Evolutionary conservation across 179 eudicot species (phyloP), one percentile per base, ranked within the genome.

Genomic region (Drosera spatulata): DNA sequence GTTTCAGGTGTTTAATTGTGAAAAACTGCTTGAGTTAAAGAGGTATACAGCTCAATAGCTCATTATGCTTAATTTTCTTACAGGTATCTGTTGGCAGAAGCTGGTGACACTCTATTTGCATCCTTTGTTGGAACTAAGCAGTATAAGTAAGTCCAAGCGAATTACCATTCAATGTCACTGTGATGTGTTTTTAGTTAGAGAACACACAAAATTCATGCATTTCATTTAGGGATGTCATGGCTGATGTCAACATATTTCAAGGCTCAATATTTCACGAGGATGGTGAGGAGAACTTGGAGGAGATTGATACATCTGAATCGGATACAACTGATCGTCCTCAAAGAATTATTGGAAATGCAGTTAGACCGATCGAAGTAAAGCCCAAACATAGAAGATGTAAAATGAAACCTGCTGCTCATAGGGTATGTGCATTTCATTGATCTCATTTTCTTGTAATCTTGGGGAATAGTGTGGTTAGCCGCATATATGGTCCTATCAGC

Each of bases 231-330:
- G 99, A 93, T 86, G 66, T 93, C 74, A 73, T 93, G 82, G 86
- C 88, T 66, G 99, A 93, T 74, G 95, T 82, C 53, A 90, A 93
- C 73, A 93, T 93, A 73, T 81, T 93, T 71, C 99, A 93, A 86
- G 93, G 99, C 73, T 95, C 95, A 56, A 65, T 93, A 69, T 93
- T 93, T 73, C 86, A 86, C 49, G 99, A 85, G 48, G 85, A 85
- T 74, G 74, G 54, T 60, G 42, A 75, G 65, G 86, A 78, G 73
- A 82, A 77, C 66, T 62, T 72, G 56, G 75, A 77, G 49, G 89
- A 64, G 48, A 61, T 60, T 55, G 85, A 75, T 38, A n/a, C 62
- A 53, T 53, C 74, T 58, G 88, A 83, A 59, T 69, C 75, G 64
- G 75, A 70, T 39, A 58, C 72, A 55, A 52, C 63, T 44, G 77